Evolutionary conservation across 257 asterid genomes (phyloP).

Genomic region (Echites panduratus): DNA sequence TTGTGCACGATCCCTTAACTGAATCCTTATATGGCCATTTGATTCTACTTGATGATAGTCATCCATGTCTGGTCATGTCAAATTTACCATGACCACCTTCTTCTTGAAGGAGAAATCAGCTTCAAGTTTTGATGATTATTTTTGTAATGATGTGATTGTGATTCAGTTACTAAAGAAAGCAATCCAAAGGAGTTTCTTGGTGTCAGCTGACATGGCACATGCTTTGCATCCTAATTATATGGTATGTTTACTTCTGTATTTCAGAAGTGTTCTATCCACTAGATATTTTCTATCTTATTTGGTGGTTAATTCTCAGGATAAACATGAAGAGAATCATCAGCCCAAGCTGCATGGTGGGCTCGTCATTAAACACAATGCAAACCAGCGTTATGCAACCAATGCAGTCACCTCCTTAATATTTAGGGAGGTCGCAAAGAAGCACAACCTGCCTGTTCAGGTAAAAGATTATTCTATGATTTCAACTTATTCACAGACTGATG

Average conservation of each 20-base stretch:
- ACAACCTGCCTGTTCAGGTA: conserved; percentile 85
- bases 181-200: conserved; percentile 82
- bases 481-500: not conserved
- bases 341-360: conserved; percentile 95
- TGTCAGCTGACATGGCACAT: conserved; percentile 99
- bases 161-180: conserved; percentile 62
- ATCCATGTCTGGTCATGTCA: not conserved
- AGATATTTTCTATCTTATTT: not conserved
- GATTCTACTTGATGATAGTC: not conserved
- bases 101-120: not conserved
- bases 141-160: conserved; percentile 11
- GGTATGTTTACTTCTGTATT: conserved; percentile 34
- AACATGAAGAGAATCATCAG: conserved; percentile 94
- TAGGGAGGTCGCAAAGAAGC: conserved; percentile 74
- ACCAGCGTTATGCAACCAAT: conserved; percentile 92
- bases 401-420: conserved; percentile 82
- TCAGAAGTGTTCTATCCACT: conserved; percentile 14
- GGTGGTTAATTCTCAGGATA: conserved; percentile 49
- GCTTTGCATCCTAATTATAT: conserved; percentile 91
- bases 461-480: not conserved
- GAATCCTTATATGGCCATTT: not conserved
- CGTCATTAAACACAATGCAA: conserved; percentile 87
- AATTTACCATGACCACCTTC: not conserved
- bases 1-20: too few species aligned
- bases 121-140: not conserved